Evolutionary conservation across 192 early-diverging fungal species (phyloP), one percentile per base, ranked within the genome.

Genomic region (Linnemannia schmuckeri): DNA sequence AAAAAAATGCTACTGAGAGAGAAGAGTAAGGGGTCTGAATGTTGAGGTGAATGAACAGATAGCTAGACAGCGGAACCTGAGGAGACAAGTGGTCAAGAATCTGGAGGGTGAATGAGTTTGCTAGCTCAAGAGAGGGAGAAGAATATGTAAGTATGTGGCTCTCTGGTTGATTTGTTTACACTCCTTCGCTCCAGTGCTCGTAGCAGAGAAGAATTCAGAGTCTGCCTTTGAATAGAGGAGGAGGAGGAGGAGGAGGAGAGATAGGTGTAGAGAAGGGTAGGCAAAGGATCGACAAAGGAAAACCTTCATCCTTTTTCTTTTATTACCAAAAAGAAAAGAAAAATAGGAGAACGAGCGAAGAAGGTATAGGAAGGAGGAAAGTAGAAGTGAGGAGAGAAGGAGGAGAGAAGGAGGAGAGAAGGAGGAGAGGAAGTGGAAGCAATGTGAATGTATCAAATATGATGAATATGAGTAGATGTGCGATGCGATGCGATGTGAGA

Each of bases 181-280:
- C 38, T 70, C 38, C 70, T 42, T 70, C 68, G 9, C 37, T 70
- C 35, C 20, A 70, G 4, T 20, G 70, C 17, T 41, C 18, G 35
- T 38, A 70, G 24, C 40, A 70, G 40, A 70, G 70, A 42, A 41
- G 72, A 73, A 73, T 73, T 73, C 72, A 73, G 38, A 46, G 27
- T 46, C 38, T 47, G 44, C 8, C 44, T 10, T 49, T 72, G 13
- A 42, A 24, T 20, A 72, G 42, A 44, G 24, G 5, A 40, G n/a
- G n/a, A n/a, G n/a, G n/a, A n/a, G n/a, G n/a, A 71, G 70, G 66
- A 12, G 24, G 3, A 27, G n/a, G 30, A 70, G 33, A 41, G 41
- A 30, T 41, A 22, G 40, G 70, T 30, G 40, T 70, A n/a, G 7
- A 17, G 10, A 40, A 6, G 2, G 40, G 17, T 15, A 22, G 20